Evolutionary conservation across 306 rosid species (phyloP).

Genomic region (Arachis hypogaea): DNA sequence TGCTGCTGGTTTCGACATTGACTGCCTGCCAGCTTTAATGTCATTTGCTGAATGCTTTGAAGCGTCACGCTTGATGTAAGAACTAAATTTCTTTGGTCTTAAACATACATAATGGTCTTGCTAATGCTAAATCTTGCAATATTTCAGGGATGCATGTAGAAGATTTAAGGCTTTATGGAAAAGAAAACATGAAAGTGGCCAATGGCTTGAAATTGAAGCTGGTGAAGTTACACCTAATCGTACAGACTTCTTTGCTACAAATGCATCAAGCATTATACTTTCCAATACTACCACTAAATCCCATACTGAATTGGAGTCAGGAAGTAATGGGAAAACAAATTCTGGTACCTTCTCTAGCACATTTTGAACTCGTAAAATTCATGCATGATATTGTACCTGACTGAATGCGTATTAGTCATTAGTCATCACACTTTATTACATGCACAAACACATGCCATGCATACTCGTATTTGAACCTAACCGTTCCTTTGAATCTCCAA

Average conservation of each 20-base stretch:
- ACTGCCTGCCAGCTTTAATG: constrained; percentile 67
- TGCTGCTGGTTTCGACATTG: constrained; percentile 93
- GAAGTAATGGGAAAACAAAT: constrained; percentile 56
- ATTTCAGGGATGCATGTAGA: constrained; percentile 73
- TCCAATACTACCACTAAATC: constrained; percentile 49
- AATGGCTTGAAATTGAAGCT: constrained; percentile 84
- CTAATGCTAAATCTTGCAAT: constrained; percentile 31
- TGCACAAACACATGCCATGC: background rate
- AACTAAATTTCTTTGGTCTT: constrained; percentile 25
- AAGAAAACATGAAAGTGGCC: constrained; percentile 91
- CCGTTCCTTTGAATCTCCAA: constrained; percentile 3
- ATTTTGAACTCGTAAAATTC: constrained; percentile 18
- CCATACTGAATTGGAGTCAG: constrained; percentile 51
- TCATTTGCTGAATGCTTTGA: constrained; percentile 85
- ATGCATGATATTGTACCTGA: background rate
- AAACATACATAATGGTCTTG: background rate
- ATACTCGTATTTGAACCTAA: constrained; percentile 18
- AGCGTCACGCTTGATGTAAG: constrained; percentile 83
- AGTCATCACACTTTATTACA: constrained; percentile 14
- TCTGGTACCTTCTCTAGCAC: constrained; percentile 52
- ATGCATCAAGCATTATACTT: constrained; percentile 63
- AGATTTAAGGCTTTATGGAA: constrained; percentile 76
- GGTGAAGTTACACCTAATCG: constrained; percentile 60
- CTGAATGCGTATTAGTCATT: constrained; percentile 13
- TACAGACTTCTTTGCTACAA: constrained; percentile 61